Evolutionary conservation across 2,329 filamentous ascomycete genomes (phyloP).

Genomic region (Huntiella savannae): DNA sequence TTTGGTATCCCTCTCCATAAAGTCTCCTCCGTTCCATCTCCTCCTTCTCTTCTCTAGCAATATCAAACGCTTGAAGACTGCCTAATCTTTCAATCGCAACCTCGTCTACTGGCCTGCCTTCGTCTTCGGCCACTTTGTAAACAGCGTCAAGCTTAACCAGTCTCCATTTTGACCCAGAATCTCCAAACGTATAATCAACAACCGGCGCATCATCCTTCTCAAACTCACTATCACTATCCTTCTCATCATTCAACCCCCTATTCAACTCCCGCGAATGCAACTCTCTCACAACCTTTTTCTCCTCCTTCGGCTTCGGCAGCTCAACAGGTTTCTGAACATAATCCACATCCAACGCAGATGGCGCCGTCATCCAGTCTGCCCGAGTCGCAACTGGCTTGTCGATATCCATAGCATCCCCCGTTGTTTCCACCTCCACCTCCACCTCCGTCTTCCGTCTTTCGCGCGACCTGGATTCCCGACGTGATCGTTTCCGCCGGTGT

Average conservation of each 20-base stretch:
- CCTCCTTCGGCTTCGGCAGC: slow-evolving; percentile 33
- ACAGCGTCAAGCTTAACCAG: slow-evolving; percentile 88
- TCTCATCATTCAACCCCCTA: slow-evolving; percentile 26
- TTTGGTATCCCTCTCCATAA: slow-evolving; percentile 70
- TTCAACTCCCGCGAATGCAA: slow-evolving; percentile 74
- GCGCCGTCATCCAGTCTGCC: slow-evolving; percentile 89
- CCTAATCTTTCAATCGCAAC: slow-evolving; percentile 70
- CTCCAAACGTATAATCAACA: slow-evolving; percentile 71
- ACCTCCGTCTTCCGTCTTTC: neutral
- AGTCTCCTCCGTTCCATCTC: slow-evolving; percentile 67
- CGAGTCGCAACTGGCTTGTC: slow-evolving; percentile 31
- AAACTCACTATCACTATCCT: slow-evolving; percentile 31
- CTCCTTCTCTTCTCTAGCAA: slow-evolving; percentile 80
- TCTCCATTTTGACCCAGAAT: slow-evolving; percentile 78
- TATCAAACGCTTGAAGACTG: slow-evolving; percentile 66
- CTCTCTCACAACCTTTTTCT: slow-evolving; percentile 36
- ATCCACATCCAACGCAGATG: slow-evolving; percentile 64
- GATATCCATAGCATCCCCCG: slow-evolving; percentile 10
- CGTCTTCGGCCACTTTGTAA: slow-evolving; percentile 61
- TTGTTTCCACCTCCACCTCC: neutral
- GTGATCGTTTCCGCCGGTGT: slow-evolving; percentile 13
- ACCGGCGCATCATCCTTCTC: slow-evolving; percentile 28
- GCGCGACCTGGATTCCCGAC: slow-evolving; percentile 2
- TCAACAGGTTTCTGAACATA: slow-evolving; percentile 48
- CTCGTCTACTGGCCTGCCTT: slow-evolving; percentile 54